A percentile compares a stretch with the other conserved stretches of the same genome.
Evolutionary conservation across 208 protist species (phyloP).

Genomic region (Leishmania aethiopica): DNA sequence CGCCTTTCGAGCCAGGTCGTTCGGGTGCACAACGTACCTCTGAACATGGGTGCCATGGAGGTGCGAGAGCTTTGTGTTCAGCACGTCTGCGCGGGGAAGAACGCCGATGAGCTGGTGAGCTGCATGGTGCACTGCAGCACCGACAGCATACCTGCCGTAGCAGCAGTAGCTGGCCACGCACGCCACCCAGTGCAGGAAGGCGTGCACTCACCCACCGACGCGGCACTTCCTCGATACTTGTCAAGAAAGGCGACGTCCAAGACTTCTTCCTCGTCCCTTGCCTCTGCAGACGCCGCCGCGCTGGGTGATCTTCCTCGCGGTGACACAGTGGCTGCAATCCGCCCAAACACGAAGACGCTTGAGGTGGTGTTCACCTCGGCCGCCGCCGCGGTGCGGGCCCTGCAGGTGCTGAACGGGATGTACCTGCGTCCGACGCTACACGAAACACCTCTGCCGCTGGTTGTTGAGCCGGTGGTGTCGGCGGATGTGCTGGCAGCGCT

Average conservation of each 20-base stretch:
- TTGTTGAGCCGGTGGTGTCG: slow-evolving; percentile 69
- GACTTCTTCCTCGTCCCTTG: not conserved
- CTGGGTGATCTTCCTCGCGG: slow-evolving; percentile 14
- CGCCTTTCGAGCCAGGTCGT: slow-evolving; percentile 54
- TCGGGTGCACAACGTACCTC: slow-evolving; percentile 56
- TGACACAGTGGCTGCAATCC: slow-evolving; percentile 15
- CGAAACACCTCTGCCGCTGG: slow-evolving; percentile 21
- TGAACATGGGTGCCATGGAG: slow-evolving; percentile 61
- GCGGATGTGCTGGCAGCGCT: slow-evolving; percentile 61
- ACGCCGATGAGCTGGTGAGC: slow-evolving; percentile 43
- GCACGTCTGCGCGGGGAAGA: slow-evolving; percentile 26
- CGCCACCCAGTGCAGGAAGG: not conserved
- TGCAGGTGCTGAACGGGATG: slow-evolving; percentile 47
- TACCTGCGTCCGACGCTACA: slow-evolving; percentile 20
- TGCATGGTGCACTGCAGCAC: slow-evolving; percentile 51
- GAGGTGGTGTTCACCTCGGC: slow-evolving; percentile 64
- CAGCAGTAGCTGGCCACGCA: slow-evolving; percentile 5
- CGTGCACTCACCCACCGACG: not conserved
- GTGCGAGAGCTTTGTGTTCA: slow-evolving; percentile 61
- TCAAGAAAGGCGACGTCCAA: not conserved
- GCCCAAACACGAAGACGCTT: slow-evolving; percentile 46
- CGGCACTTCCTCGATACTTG: not conserved
- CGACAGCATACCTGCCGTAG: not conserved
- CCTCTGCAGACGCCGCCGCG: not conserved
- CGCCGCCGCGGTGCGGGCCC: slow-evolving; percentile 53